Evolutionary conservation across 371 early-diverging fungal genomes (phyloP), one percentile per base, ranked within the genome.

Genomic region (Zychaea mexicana): DNA sequence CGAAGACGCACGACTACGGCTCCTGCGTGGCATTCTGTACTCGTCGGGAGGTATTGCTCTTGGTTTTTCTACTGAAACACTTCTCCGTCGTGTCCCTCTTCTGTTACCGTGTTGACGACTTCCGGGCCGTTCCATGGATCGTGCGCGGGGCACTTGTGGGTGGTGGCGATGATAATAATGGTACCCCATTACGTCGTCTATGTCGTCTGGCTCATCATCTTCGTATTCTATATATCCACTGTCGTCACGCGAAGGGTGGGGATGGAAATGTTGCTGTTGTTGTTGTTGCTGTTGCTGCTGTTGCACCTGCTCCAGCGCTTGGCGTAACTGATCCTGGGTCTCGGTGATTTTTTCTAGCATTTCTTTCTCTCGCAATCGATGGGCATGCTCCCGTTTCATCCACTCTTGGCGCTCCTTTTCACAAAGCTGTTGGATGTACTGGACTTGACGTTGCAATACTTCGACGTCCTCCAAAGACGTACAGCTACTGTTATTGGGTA

Each of bases 301-400:
- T 15, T 62, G 63, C 39, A 49, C 21, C 45, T 58, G 54, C 9
- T 56, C 45, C 55, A 69, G 31, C 9, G 70, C 66, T 36, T 57
- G 58, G 19, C 54, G 52, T 17, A 69, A 22, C 53, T 69, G 65
- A 15, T 65, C 60, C 52, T 70, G 70, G 24, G 70, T 63, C 8
- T 58, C 55, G 17, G 39, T 59, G n/a, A 70, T 70, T 31, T 70
- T 55, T 33, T 65, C 64, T n/a, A 70, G 21, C 66, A 65, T 70
- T 58, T 65, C 62, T 26, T 60, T 32, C 38, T 65, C 62, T 15
- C 66, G 58, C 3, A 55, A 36, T 24, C 63, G 30, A 32, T 62
- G 66, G 22, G 61, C 70, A 8, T 62, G 52, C 60, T 70, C 70
- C 13, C 65, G 61, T 36, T 62, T 57, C 9, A 62, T 39, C 62